Conservation (phyloP, 2,329 filamentous ascomycete species). For the Pleurostoma richardsiae region DNA sequence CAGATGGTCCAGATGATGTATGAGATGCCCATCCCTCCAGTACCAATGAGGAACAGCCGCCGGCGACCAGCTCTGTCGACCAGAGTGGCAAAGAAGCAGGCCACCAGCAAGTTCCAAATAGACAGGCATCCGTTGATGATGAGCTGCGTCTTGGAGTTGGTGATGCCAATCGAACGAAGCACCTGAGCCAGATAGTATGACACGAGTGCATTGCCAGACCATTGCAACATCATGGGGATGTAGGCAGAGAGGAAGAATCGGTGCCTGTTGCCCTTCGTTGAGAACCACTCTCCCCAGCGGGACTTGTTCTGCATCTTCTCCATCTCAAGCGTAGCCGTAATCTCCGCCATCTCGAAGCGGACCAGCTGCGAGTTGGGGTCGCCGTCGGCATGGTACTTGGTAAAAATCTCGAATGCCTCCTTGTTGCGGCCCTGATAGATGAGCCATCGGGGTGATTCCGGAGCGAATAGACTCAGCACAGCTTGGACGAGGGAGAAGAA, state of each 20-base stretch:
- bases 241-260: constrained; percentile 26
- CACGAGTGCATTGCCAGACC: constrained; percentile 7
- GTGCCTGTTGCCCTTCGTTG: constrained; percentile 26
- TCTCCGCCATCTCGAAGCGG: constrained; percentile 21
- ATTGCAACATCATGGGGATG: constrained; percentile 8
- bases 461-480: constrained; percentile 20
- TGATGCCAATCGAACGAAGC: constrained; percentile 13
- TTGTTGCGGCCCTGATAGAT: constrained; percentile 19
- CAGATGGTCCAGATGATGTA: constrained; percentile 30
- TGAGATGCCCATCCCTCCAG: constrained; percentile 28
- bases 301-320: constrained; percentile 16
- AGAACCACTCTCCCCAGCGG: constrained; percentile 19
- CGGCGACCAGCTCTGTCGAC: constrained; percentile 19
- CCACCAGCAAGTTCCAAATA: constrained; percentile 19
- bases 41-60: constrained; percentile 20
- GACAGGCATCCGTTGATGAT: constrained; percentile 20
- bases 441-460: constrained; percentile 26
- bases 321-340: constrained; percentile 17
- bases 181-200: constrained; percentile 14
- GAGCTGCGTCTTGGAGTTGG: constrained; percentile 17
- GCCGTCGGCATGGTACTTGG: constrained; percentile 37
- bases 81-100: constrained; percentile 15
- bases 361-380: constrained; percentile 20
- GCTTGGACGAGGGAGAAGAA: constrained; percentile 33
- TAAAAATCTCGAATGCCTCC: constrained; percentile 22